Base-by-base conservation (phyloP, 2,329 filamentous ascomycete genomes). In the Penicillium sp. region DNA sequence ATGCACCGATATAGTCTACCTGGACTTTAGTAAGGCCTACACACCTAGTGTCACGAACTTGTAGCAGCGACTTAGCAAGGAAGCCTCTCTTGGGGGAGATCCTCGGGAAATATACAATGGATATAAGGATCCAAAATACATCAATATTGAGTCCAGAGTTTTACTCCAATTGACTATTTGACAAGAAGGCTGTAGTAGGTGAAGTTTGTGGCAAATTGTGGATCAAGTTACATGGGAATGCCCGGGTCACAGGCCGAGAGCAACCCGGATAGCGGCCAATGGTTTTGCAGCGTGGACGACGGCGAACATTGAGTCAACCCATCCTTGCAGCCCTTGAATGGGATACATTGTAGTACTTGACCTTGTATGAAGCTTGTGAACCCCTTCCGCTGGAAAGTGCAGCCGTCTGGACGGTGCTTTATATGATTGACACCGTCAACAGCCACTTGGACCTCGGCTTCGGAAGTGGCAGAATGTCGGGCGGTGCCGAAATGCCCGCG, bases 361-460 rank as follows among this genome's bases (percentile, higher is more conserved):
- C n/a, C 31, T 7, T 34, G n/a, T 16, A 34, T 16, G 33, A 38
- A 18, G 1, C 18, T n/a, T n/a, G 3, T n/a, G 1, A 9, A 18
- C 7, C 34, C n/a, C 2, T 10, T n/a, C 6, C 3, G 16, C 3
- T 12, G 9, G 10, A 18, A 38, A 18, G 24, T 18, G 7, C 34
- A 3, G 18, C 9, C 34, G 16, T 36, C 4, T 38, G 0, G 1
- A 38, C 18, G 10, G 34, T 38, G 16, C n/a, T 18, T 7, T 8
- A 16, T 2, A n/a, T 36, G 34, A 26, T 26, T 26, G 24, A 26
- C 24, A 5, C 24, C 34, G 34, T 18, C n/a, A 38, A 38, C 7
- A 16, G 34, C 34, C 34, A 38, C 7, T 13, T 66, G 63, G 51
- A 71, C 69, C 69, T 71, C 69, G 69, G 69, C 67, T 67, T 67